Conservation (phyloP, 202 grass and related monocot species). For the Miscanthus sacchariflorus region DNA sequence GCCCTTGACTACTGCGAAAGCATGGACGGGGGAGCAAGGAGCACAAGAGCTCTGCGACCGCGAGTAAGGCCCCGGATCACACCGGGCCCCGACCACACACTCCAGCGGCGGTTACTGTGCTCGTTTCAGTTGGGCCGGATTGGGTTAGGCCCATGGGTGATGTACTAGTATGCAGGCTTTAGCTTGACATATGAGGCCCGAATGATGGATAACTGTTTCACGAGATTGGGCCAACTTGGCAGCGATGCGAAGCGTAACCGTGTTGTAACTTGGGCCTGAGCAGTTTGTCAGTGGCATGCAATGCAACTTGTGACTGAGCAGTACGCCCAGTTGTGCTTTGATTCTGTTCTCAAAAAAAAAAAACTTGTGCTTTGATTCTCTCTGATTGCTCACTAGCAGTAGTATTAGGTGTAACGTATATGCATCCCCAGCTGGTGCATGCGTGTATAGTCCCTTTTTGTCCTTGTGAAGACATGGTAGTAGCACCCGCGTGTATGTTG, state of each 20-base stretch:
- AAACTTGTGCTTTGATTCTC: too few species aligned
- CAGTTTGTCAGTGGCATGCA: not conserved
- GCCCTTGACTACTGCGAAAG: conserved; percentile 15
- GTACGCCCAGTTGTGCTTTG: not conserved
- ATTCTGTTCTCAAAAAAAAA: not conserved
- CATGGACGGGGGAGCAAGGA: not conserved
- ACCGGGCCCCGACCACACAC: not conserved
- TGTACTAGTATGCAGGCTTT: too few species aligned
- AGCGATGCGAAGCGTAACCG: not conserved
- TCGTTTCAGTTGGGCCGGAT: not conserved
- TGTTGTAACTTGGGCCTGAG: not conserved
- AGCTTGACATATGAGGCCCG: not conserved
- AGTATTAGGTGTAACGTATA: too few species aligned
- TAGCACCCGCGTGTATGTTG: not conserved
- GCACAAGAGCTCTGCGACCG: not conserved
- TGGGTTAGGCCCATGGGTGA: not conserved
- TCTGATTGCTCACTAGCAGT: not conserved
- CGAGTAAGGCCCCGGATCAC: conserved; percentile 2
- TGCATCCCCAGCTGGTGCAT: not conserved
- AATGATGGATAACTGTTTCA: not conserved
- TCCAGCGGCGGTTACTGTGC: not conserved
- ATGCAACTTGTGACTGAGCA: not conserved
- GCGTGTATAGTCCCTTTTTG: not conserved
- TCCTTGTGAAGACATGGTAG: not conserved
- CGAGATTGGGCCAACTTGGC: not conserved